These are phyloP conservation scores for Austroboletus eburneus DNA, from an alignment of 768 basidiomycete genomes.

Conservation along the genomic window DNA sequence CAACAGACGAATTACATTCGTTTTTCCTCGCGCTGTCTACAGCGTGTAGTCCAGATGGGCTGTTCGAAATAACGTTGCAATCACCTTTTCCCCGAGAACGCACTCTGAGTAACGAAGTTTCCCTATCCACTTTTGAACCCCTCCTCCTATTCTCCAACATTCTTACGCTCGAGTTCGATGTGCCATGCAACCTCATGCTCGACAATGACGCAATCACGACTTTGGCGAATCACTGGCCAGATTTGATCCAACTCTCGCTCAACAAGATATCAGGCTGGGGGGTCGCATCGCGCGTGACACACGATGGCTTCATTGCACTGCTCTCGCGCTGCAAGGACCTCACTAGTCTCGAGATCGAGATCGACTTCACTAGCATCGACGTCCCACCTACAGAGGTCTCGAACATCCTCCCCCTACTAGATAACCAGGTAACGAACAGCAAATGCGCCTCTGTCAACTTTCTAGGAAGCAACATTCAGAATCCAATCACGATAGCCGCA, in stretches of 20 bases:
- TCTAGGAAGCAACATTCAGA: constrained; percentile 18
- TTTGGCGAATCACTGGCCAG: constrained; percentile 21
- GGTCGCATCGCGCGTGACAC: constrained; percentile 15
- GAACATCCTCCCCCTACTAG: not conserved
- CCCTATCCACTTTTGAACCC: no score
- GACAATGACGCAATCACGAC: constrained; percentile 17
- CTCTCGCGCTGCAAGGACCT: constrained; percentile 12
- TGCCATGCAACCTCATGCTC: constrained; percentile 16
- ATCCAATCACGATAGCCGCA: constrained; percentile 19
- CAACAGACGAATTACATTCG: constrained; percentile 15
- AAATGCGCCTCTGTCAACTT: constrained; percentile 13
- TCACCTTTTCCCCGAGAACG: constrained; percentile 12
- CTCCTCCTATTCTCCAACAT: constrained; percentile 15
- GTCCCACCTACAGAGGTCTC: not conserved
- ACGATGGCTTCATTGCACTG: constrained; percentile 17
- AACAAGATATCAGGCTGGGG: constrained; percentile 21
- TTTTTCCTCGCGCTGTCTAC: constrained; percentile 19
- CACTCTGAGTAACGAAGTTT: no score
- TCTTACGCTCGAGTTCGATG: constrained; percentile 10
- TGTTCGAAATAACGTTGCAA: constrained; percentile 9
- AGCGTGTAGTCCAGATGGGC: constrained; percentile 9
- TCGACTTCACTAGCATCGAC: constrained; percentile 22
- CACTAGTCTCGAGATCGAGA: constrained; percentile 10
- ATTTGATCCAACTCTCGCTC: constrained; percentile 10
- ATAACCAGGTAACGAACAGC: constrained; percentile 8